Evolutionary conservation across 768 basidiomycete genomes (phyloP), one percentile per base, ranked within the genome.

Genomic region (Kwoniella newhampshirensis): DNA sequence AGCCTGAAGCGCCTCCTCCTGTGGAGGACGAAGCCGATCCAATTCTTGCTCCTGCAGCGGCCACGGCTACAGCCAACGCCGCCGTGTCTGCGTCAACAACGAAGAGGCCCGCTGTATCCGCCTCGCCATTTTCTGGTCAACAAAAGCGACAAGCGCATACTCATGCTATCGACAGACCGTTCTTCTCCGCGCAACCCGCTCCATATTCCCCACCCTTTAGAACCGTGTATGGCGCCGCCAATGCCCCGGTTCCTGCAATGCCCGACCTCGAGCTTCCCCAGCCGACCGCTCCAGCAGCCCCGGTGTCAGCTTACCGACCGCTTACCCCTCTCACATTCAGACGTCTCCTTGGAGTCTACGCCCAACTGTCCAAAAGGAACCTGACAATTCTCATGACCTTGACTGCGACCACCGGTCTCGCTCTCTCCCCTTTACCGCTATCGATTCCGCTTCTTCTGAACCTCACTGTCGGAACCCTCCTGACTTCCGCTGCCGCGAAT

Each of bases 401-500:
- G 40, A 90, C 89, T 12, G 85, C 94, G 25, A 88, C 94, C 82
- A 86, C 89, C 6, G 87, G 91, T 27, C 89, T 98, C 39, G 94
- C 96, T 1, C 81, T 99, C 18, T 97, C 88, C 2, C 96, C 96
- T 0, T 77, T 91, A 17, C 89, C 91, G 3, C 82, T 89, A 0
- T 86, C 88, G 1, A 79, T 97, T 0, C 88, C 91, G 1, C 82
- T 91, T 13, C 81, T 99, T 9, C 81, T 98, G 3, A 85, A 88
- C 15, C 89, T 93, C 0, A 91, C 93, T 0, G 71, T 88, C 25
- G 96, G 96, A 37, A 97, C 93, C 0, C 84, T 87, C 0, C 81
- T 99, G 40, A 96, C 92, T 74, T 87, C 88, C 4, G 90, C 91
- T 2, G 89, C 92, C 0, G 96, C 96, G 26, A 97, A 97, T 73